Evolutionary conservation across 1,284 basidiomycete species (phyloP), one percentile per base, ranked within the genome.

Genomic region (Pholiota adiposa): DNA sequence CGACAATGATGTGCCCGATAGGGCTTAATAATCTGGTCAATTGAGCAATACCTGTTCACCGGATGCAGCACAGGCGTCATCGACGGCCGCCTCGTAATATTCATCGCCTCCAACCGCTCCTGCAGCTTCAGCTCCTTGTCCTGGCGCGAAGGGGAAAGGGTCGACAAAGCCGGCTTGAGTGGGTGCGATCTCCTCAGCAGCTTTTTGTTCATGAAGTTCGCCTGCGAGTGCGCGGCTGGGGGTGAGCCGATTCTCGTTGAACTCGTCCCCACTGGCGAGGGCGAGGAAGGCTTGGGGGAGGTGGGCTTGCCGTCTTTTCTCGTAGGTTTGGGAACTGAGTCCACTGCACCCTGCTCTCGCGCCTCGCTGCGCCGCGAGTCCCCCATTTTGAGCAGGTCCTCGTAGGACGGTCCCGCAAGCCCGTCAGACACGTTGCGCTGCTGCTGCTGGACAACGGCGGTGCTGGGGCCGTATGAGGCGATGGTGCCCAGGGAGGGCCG

Each of bases 1-100:
- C 88, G 77, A 75, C 92, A 94, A 74, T 93, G 91, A 72, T 94
- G 92, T 7, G 89, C 76, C 40, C 92, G 73, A 60, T 83, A 82
- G 0, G 91, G 91, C 69, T 91, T 92, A 38, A 88, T 73, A 27
- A 89, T 76, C 12, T 74, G 75, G 62, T 89, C 88, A 11, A 72
- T 74, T 8, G 70, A 58, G 68, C 89, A 90, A 70, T 87, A 90
- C 34, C 88, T 75, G 66, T 84, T 78, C 53, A 83, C 82, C 21
- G 84, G 83, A 4, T 78, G 75, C 43, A 91, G 69, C 0, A 83
- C 69, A 0, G 87, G 83, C 5, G 76, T 75, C 23, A 69, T 71
- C 2, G 81, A 74, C 0, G 85, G 85, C 44, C 73, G 68, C 54
- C 86, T 73, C 12, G 68, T 62, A 21, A 76, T 53, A 54, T 70